Evolutionary conservation across 2,329 filamentous ascomycete species (phyloP).

Genomic region (Colletotrichum incanum): DNA sequence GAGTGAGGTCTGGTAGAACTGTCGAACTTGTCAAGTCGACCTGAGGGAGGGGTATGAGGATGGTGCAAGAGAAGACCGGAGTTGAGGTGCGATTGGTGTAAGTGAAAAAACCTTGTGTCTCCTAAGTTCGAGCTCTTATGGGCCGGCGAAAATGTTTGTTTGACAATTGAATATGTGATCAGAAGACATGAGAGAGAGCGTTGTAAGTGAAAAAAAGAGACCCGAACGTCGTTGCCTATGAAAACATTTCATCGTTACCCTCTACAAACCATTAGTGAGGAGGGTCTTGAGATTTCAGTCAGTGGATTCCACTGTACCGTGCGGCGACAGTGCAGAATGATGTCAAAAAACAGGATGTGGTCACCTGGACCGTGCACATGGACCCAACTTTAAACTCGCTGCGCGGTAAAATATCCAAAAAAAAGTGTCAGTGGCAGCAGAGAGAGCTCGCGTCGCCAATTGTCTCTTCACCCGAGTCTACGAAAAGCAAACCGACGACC

Average conservation of each 20-base stretch:
- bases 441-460: constrained; percentile 10
- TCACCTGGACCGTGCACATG: constrained; percentile 34
- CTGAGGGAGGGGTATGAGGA: constrained; percentile 7
- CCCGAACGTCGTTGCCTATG: not conserved
- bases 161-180: not conserved
- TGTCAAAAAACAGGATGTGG: constrained; percentile 25
- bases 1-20: not conserved
- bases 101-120: constrained; percentile 37
- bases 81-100: constrained; percentile 36
- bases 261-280: not conserved
- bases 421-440: constrained; percentile 30
- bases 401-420: constrained; percentile 29
- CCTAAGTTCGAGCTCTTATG: constrained; percentile 1
- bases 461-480: not conserved
- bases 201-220: not conserved
- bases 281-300: constrained; percentile 25
- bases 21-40: constrained; percentile 16
- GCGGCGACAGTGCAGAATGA: constrained; percentile 12
- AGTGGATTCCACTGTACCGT: constrained; percentile 25
- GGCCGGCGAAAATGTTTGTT: not conserved
- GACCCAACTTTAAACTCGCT: constrained; percentile 26
- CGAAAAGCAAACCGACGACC: not conserved
- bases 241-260: constrained; percentile 2
- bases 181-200: not conserved
- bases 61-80: constrained; percentile 20